phyloP scores from a whole-genome alignment of 2,329 filamentous ascomycete genomes.

The Hysterium pulicare region DNA sequence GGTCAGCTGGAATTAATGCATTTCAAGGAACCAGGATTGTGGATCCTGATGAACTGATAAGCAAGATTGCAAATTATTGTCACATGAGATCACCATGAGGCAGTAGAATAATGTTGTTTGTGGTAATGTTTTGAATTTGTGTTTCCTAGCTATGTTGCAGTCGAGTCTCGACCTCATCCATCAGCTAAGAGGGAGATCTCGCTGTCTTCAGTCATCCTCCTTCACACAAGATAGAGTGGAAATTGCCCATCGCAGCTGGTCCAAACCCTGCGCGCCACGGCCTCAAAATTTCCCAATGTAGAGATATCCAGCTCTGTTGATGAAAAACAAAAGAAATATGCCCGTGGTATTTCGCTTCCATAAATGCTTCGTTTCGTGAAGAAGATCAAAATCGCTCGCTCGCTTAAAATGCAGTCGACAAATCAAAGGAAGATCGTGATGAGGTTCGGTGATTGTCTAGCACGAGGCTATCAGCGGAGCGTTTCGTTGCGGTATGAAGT shows the following conservation, averaged over 20 bases:
- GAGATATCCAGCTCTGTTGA: neutral
- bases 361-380: neutral
- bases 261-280: neutral
- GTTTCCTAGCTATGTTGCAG: conserved; percentile 1
- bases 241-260: neutral
- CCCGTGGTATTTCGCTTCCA: neutral
- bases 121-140: neutral
- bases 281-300: neutral
- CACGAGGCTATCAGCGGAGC: conserved; percentile 40
- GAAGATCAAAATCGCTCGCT: conserved; percentile 2
- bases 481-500: conserved; percentile 40
- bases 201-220: neutral
- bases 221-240: conserved; percentile 1
- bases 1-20: neutral
- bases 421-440: neutral
- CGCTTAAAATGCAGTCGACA: neutral
- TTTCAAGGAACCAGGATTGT: neutral
- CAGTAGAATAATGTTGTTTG: neutral
- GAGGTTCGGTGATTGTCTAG: conserved; percentile 23
- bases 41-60: neutral
- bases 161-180: conserved; percentile 1
- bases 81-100: neutral
- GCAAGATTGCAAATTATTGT: neutral
- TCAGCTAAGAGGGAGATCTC: conserved; percentile 3
- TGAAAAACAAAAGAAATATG: conserved; percentile 1